A percentile compares a stretch with the other conserved stretches of the same genome.
phyloP scores from a whole-genome alignment of 192 early-diverging fungal species.

The Anaeromyces robustus region DNA sequence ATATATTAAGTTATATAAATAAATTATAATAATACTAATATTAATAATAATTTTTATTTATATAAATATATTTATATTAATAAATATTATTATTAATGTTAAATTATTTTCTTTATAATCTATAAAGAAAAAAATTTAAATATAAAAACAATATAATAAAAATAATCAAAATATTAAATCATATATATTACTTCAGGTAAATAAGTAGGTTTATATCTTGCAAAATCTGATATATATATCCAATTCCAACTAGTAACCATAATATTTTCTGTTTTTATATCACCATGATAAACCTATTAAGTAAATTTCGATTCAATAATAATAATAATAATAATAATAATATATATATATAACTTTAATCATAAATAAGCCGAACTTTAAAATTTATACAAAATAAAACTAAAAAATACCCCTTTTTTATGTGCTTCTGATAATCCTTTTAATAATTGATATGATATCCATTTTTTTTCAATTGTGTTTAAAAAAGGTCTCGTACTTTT shows the following conservation, averaged over 20 bases:
- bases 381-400: too few species aligned
- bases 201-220: constrained; percentile 79
- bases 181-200: constrained; percentile 55
- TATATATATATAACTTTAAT: too few species aligned
- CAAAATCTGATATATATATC: constrained; percentile 80
- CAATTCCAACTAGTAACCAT: constrained; percentile 92
- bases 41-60: too few species aligned
- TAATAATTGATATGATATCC: constrained; percentile 85
- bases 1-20: too few species aligned
- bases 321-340: too few species aligned
- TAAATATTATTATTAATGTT: too few species aligned
- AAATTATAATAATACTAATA: too few species aligned
- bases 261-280: constrained; percentile 92
- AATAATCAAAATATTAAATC: neutral
- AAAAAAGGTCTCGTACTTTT: constrained; percentile 84
- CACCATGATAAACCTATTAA: constrained; percentile 69
- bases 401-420: constrained; percentile 20
- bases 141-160: neutral
- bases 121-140: neutral
- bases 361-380: too few species aligned
- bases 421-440: constrained; percentile 67
- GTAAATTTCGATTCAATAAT: too few species aligned
- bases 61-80: too few species aligned
- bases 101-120: too few species aligned
- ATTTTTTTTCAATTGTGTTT: constrained; percentile 70